Base-by-base conservation (phyloP, 176 grass and related monocot species). In the Lolium perenne region DNA sequence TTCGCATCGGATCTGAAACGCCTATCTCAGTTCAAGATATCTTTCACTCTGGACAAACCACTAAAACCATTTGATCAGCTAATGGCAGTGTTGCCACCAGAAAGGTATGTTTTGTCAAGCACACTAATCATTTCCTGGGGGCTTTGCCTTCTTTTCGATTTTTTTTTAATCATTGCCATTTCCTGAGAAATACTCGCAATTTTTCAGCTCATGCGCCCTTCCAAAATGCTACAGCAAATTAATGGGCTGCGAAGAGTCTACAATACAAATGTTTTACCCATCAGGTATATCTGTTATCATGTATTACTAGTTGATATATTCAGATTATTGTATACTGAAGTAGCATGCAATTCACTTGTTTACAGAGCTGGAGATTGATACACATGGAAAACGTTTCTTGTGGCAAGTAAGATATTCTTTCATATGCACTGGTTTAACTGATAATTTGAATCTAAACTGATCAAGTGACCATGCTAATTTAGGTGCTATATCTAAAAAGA, bases 11-110 rank as follows among this genome's bases (percentile, higher is more conserved):
- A 94, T 92, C 10, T 92, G 20, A 88, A 88, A 61, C 60, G 76
- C 23, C 85, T 94, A 18, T 80, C 84, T 16, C 75, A 57, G 38
- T 87, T 83, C 26, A 92, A 87, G 51, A 90, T 88, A 72, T 87
- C 71, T 10, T 94, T 92, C 48, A 85, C 76, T 8, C 0, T 80
- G 6, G 85, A 87, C 23, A 84, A 81, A 40, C 90, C 93, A 51
- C 56, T 90, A 3, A 90, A n/a, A 16, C 93, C 93, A 73, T 92
- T 94, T 18, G 85, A 92, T 92, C 93, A 90, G 85, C 85, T 94
- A 23, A 83, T 94, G 93, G 93, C 87, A 60, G 85, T 92, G 50
- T 72, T 94, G 32, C 87, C 87, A 43, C 85, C 69, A 29, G 54
- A 86, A 88, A 92, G 90, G 90, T 56, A 94, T 7, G 73, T 10